Base-by-base conservation (phyloP, 169 alveolate species). In the Eimeria tenella region DNA sequence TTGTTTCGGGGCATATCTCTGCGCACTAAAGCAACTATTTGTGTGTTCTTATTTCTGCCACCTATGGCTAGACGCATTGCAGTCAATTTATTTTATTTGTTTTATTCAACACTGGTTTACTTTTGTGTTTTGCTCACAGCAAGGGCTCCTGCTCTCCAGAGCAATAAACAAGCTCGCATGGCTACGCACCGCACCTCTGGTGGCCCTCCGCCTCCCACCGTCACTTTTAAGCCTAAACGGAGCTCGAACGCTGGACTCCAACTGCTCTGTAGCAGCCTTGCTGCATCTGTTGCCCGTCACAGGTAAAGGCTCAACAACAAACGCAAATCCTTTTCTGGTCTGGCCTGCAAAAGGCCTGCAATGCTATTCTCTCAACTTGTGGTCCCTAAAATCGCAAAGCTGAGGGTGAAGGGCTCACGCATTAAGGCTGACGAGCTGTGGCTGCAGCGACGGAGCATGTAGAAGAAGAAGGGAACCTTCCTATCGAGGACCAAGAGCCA, bases 121-220 rank as follows among this genome's bases (percentile, higher is more conserved):
- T 56, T 49, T 53, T 56, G 58, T n/a, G 4, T 15, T 58, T 81
- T 53, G 68, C 21, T 17, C 31, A 5, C 77, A 83, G 91, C 77
- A 9, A 21, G 91, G 91, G 58, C 8, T 62, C 19, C 91, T 83
- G 79, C 77, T 83, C 19, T 56, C 91, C 42, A 60, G 91, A 5
- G 74, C 91, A 25, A n/a, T 83, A 4, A 83, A 83, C 91, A 83
- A 62, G 31, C 79, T 83, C 52, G 91, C 91, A 19, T 83, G 91
- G 91, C 62, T 83, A 42, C 77, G 91, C 5, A 60, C 65, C 7
- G 58, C 62, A 79, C 91, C 91, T 53, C 42, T 83, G 53, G 50
- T 83, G 50, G 74, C 77, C 17, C 56, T 83, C 19, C 91, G 62
- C 31, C 74, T 83, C 52, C 77, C 91, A 23, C 91, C 91, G 19